A percentile compares a stretch with the other conserved stretches of the same genome.
Evolutionary conservation across 2,329 filamentous ascomycete genomes (phyloP).

Genomic region (Ophiocordyceps camponoti-saundersi): DNA sequence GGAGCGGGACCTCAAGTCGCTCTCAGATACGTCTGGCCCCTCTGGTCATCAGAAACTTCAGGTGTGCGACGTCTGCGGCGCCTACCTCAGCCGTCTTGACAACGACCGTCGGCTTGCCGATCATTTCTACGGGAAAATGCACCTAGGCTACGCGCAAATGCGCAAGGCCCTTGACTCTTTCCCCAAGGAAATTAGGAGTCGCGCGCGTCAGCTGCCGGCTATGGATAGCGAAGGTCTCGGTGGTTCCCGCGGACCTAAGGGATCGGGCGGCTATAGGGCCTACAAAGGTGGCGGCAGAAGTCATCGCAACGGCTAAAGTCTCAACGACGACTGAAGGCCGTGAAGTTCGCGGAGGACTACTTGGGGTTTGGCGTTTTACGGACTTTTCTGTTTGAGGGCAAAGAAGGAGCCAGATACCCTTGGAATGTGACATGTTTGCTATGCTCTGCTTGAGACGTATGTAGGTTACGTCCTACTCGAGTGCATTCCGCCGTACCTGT

Average conservation of each 20-base stretch:
- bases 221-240: slow-evolving; percentile 30
- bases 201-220: slow-evolving; percentile 33
- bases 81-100: slow-evolving; percentile 80
- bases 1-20: slow-evolving; percentile 74
- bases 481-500: too few species aligned
- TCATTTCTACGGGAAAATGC: slow-evolving; percentile 99
- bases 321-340: not conserved
- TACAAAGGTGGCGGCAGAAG: slow-evolving; percentile 29
- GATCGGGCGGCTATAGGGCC: slow-evolving; percentile 36
- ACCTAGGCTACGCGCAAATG: slow-evolving; percentile 96
- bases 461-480: too few species aligned
- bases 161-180: slow-evolving; percentile 81
- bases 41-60: slow-evolving; percentile 95
- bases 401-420: not conserved
- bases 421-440: not conserved
- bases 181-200: slow-evolving; percentile 67
- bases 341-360: not conserved
- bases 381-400: not conserved
- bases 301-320: slow-evolving; percentile 21
- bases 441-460: too few species aligned
- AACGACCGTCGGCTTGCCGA: slow-evolving; percentile 89
- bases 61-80: slow-evolving; percentile 95
- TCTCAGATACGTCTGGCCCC: slow-evolving; percentile 83
- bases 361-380: not conserved
- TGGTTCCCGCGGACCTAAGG: slow-evolving; percentile 26